A percentile compares a stretch with the other conserved stretches of the same genome.
Conservation (phyloP, 768 basidiomycete species). For the Phlegmacium glaucopus region DNA sequence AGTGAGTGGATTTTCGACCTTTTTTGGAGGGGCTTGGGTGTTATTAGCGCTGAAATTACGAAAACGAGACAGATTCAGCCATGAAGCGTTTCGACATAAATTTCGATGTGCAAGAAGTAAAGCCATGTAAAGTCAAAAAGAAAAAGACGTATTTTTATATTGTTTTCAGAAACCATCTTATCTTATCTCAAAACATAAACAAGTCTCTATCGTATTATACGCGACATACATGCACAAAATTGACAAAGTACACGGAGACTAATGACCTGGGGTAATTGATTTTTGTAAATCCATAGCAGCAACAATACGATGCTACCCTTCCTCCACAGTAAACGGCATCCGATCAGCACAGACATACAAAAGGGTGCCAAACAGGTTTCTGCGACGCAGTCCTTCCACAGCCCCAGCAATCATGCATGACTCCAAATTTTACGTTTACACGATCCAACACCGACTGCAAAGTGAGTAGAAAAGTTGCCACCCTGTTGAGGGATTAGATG, state of each 20-base stretch:
- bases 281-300: slow-evolving; percentile 7
- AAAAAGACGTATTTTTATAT: no score
- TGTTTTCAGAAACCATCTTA: no score
- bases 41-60: background rate
- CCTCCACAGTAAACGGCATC: background rate
- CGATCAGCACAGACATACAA: background rate
- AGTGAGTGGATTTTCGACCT: slow-evolving; percentile 20
- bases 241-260: slow-evolving; percentile 21
- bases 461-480: no score
- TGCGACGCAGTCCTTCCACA: no score
- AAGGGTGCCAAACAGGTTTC: background rate
- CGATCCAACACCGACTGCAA: no score
- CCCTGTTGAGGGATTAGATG: no score
- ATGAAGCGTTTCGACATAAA: no score
- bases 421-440: no score
- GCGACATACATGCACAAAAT: slow-evolving; percentile 20
- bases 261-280: slow-evolving; percentile 27
- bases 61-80: no score
- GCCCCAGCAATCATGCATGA: no score
- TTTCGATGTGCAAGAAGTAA: background rate
- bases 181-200: no score
- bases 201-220: slow-evolving; percentile 18
- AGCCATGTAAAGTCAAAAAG: background rate
- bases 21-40: slow-evolving; percentile 2
- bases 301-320: background rate